phyloP scores from a whole-genome alignment of 305 asterid species.

The Solanum hybrid region DNA sequence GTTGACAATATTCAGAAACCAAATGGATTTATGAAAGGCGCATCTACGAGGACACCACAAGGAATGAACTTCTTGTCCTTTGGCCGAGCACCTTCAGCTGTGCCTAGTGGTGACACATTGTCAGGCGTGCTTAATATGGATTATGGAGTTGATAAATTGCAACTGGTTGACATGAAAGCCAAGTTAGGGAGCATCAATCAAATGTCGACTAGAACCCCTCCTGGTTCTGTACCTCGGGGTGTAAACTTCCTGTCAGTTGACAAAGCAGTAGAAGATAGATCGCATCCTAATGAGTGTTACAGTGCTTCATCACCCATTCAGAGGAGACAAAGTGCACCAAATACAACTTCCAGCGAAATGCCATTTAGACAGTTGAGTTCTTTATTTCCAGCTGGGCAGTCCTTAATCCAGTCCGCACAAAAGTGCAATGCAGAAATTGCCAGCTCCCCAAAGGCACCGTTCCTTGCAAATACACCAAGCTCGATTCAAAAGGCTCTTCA shows the following conservation, averaged over 20 bases:
- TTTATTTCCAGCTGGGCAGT: slow-evolving; percentile 14
- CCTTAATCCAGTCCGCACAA: slow-evolving; percentile 17
- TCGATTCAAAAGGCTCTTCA: slow-evolving; percentile 52
- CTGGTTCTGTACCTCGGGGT: slow-evolving; percentile 18
- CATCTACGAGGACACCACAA: slow-evolving; percentile 31
- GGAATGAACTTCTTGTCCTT: slow-evolving; percentile 85
- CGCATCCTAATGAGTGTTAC: slow-evolving; percentile 10
- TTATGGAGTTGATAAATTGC: slow-evolving; percentile 22
- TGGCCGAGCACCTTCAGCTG: slow-evolving; percentile 36
- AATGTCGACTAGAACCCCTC: slow-evolving; percentile 14
- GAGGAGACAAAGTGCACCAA: slow-evolving; percentile 13
- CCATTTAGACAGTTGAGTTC: slow-evolving; percentile 7
- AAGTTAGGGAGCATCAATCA: not conserved
- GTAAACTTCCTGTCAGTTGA: slow-evolving; percentile 21
- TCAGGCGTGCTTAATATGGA: slow-evolving; percentile 20
- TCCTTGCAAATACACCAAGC: slow-evolving; percentile 33
- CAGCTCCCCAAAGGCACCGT: slow-evolving; percentile 26
- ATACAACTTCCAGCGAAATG: slow-evolving; percentile 15
- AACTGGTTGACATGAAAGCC: slow-evolving; percentile 10
- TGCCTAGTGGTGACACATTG: slow-evolving; percentile 25
- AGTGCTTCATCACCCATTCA: slow-evolving; percentile 13
- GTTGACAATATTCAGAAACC: slow-evolving; percentile 16
- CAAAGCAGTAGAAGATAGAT: slow-evolving; percentile 11
- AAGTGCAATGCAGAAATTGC: slow-evolving; percentile 12
- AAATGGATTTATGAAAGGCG: slow-evolving; percentile 18